These are phyloP conservation scores for Saprolegnia diclina DNA, from an alignment of 352 stramenopile genomes.

Conservation along the genomic window DNA sequence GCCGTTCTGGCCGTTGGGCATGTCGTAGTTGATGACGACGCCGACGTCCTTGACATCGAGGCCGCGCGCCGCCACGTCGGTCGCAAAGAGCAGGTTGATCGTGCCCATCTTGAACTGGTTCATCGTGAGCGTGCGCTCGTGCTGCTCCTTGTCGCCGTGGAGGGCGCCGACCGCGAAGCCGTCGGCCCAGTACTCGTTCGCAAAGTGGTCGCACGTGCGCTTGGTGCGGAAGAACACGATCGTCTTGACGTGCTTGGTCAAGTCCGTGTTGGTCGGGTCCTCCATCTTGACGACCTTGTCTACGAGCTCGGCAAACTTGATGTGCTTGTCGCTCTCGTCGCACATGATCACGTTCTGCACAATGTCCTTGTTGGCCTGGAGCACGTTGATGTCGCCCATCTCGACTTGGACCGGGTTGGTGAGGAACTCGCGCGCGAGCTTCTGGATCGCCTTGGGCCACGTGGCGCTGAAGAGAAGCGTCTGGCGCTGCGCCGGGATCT, in stretches of 20 bases:
- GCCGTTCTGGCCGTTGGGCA: slow-evolving; percentile 85
- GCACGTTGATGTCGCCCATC: slow-evolving; percentile 87
- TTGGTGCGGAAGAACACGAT: slow-evolving; percentile 94
- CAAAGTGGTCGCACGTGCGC: slow-evolving; percentile 79
- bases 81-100: slow-evolving; percentile 90
- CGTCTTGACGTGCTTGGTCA: slow-evolving; percentile 87
- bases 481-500: slow-evolving; percentile 91
- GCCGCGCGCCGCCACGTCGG: slow-evolving; percentile 90
- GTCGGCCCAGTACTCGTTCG: slow-evolving; percentile 80
- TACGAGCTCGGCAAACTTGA: slow-evolving; percentile 97
- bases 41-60: slow-evolving; percentile 95
- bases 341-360: slow-evolving; percentile 81
- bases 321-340: slow-evolving; percentile 72
- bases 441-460: slow-evolving; percentile 77
- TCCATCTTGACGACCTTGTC: slow-evolving; percentile 60
- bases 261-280: slow-evolving; percentile 67
- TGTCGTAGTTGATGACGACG: slow-evolving; percentile 89
- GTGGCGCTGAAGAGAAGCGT: slow-evolving; percentile 97
- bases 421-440: slow-evolving; percentile 85
- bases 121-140: slow-evolving; percentile 75
- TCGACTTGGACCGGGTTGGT: slow-evolving; percentile 88
- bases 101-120: slow-evolving; percentile 84
- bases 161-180: slow-evolving; percentile 90
- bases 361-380: slow-evolving; percentile 86
- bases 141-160: slow-evolving; percentile 94